Percentiles rank a stretch among this genome's conserved stretches.
phyloP scores from a whole-genome alignment of 805 yeast species.

The Wickerhamomyces chambardii region DNA sequence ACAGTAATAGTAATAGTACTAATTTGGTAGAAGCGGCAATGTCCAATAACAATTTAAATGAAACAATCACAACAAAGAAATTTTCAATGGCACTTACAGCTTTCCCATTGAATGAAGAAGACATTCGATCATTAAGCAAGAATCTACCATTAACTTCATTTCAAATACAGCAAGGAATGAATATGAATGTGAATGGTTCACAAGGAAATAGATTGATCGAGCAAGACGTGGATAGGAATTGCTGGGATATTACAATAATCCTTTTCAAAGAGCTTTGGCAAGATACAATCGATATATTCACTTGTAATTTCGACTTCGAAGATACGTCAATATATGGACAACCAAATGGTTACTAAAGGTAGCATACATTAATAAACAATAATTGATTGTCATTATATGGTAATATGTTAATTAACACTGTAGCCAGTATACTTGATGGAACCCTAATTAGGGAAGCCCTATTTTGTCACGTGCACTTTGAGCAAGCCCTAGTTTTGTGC shows the following conservation, averaged over 20 bases:
- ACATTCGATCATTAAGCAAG: constrained; percentile 1
- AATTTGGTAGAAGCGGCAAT: constrained; percentile 2
- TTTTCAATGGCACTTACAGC: constrained; percentile 3
- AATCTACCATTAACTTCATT: constrained; percentile 1
- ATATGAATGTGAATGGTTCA: background rate
- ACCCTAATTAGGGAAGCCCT: no score
- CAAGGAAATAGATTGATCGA: no score
- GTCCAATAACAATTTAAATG: no score
- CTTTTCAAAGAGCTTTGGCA: background rate
- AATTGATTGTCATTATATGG: background rate
- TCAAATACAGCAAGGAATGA: no score
- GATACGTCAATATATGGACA: background rate
- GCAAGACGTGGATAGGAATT: constrained; percentile 1
- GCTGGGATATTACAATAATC: constrained; percentile 1
- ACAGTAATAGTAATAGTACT: no score
- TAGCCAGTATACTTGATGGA: no score
- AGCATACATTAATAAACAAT: background rate
- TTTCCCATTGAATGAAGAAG: constrained; percentile 5
- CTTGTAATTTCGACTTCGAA: background rate
- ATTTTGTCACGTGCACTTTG: no score
- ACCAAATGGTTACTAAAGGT: background rate
- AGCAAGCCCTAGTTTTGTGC: background rate
- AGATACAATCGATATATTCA: background rate
- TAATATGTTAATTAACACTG: background rate
- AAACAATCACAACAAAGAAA: no score